A percentile compares a stretch with the other conserved stretches of the same genome.
phyloP scores from a whole-genome alignment of 257 asterid species.

The Solanum sitiens region DNA sequence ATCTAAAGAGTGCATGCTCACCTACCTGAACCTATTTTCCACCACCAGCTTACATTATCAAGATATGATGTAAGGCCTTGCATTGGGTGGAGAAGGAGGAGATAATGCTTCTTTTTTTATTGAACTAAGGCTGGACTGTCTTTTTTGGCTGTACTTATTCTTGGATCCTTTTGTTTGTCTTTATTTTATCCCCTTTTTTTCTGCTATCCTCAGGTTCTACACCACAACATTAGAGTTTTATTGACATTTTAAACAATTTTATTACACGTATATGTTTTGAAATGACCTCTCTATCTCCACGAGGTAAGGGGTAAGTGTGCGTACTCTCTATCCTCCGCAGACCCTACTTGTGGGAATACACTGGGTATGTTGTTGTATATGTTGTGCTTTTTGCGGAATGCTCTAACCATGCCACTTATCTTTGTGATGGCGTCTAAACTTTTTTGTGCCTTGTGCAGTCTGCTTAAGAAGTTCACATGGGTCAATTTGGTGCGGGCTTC shows the following conservation, averaged over 20 bases:
- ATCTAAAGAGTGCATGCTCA: neutral
- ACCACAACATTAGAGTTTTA: neutral
- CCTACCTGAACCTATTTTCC: neutral
- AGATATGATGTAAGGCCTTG: neutral
- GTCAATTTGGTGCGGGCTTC: conserved; percentile 86
- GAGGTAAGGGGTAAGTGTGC: neutral
- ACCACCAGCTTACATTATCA: neutral
- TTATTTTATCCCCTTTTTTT: neutral
- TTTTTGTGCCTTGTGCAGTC: conserved; percentile 36
- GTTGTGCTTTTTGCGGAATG: neutral
- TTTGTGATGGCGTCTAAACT: neutral
- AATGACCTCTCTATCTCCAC: neutral
- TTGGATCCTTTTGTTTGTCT: neutral
- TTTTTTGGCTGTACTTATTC: neutral
- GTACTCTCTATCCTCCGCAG: neutral
- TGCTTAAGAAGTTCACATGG: conserved; percentile 82
- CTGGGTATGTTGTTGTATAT: neutral
- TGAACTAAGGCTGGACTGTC: neutral
- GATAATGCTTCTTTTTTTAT: neutral
- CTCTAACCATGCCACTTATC: neutral
- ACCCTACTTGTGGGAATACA: neutral
- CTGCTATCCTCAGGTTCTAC: neutral
- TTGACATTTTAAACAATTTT: neutral
- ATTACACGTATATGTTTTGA: neutral
- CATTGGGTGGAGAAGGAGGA: neutral